These are phyloP conservation scores for Cladosporium cucumerinum DNA, from an alignment of 2,329 filamentous ascomycete species.

Conservation along the genomic window DNA sequence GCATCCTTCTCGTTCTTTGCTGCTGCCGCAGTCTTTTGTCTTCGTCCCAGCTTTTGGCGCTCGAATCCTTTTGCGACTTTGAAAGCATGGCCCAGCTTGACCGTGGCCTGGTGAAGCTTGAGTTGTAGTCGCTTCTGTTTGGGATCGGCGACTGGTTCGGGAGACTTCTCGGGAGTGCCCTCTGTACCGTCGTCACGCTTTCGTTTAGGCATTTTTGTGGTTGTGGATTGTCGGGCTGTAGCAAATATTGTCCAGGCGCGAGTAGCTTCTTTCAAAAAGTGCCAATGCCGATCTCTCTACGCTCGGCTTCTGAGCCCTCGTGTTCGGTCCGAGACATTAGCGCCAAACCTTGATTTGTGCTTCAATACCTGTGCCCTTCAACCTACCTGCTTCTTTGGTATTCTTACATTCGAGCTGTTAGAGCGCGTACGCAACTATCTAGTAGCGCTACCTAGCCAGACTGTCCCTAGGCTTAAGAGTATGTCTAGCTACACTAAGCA, in stretches of 20 bases:
- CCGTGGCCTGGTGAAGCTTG: slow-evolving; percentile 52
- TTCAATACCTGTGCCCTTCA: background rate
- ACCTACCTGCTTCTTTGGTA: too few relatives aligned
- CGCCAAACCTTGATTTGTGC: background rate
- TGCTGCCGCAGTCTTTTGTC: slow-evolving; percentile 53
- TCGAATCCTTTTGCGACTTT: slow-evolving; percentile 74
- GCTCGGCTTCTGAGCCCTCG: background rate
- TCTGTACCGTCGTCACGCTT: slow-evolving; percentile 26
- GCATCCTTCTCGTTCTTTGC: slow-evolving; percentile 49
- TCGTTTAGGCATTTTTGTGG: slow-evolving; percentile 31
- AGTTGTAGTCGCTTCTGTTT: slow-evolving; percentile 49
- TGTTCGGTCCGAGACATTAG: background rate
- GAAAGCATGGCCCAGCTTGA: slow-evolving; percentile 63
- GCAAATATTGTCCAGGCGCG: background rate
- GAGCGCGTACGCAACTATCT: too few relatives aligned
- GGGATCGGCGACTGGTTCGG: slow-evolving; percentile 12
- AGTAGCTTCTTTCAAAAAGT: slow-evolving; percentile 11
- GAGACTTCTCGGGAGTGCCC: slow-evolving; percentile 19
- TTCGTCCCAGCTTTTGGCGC: slow-evolving; percentile 67
- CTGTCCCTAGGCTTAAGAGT: too few relatives aligned
- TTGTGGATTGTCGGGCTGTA: background rate
- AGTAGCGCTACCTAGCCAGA: too few relatives aligned
- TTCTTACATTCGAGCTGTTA: too few relatives aligned
- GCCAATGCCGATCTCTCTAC: slow-evolving; percentile 6
- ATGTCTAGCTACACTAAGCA: too few relatives aligned